Base-by-base conservation (phyloP, 805 yeast genomes). In the Saccharomycopsis babjevae region DNA sequence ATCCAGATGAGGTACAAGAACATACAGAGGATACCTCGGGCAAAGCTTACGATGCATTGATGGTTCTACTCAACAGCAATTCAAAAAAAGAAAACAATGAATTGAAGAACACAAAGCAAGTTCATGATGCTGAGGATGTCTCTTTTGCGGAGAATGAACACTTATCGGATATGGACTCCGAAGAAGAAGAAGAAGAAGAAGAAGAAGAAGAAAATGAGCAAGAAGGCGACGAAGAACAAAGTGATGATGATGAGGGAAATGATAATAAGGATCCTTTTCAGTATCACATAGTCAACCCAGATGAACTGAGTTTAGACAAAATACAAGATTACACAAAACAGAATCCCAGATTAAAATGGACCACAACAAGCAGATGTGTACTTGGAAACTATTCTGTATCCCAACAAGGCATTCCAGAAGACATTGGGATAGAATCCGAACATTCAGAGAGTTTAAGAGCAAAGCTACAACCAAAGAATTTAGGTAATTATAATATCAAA, bases 261-360 rank as follows among this genome's bases (percentile, higher is more conserved):
- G 76, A 74, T 56, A 59, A 66, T 11, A 69, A 72, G 7, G 97
- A 93, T 72, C 89, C 96, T 0, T 91, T 88, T 67, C 88, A 88
- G 63, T 68, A 73, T 13, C 98, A 92, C 70, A 92, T 87, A 71
- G 86, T 84, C 56, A 73, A 76, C 22, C 75, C 80, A 54, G 59
- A 57, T 58, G 32, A 57, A 38, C 16, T 42, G 54, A 18, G 59
- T 61, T 32, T 63, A 8, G 64, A 61, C 25, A 30, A 56, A 11
- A n/a, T 39, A 15, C 56, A 62, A 3, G 42, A 55, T 7, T 42
- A 34, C 25, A n/a, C 57, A 10, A 34, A 69, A 50, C 62, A 65
- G n/a, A 22, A 66, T 5, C 66, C 67, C 1, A 64, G 63, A 10
- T 64, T 57, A 5, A 72, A 67, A 59, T 77, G 80, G 80, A 54